phyloP scores from a whole-genome alignment of 495 filamentous ascomycete species.

The Durotheca rogersii region DNA sequence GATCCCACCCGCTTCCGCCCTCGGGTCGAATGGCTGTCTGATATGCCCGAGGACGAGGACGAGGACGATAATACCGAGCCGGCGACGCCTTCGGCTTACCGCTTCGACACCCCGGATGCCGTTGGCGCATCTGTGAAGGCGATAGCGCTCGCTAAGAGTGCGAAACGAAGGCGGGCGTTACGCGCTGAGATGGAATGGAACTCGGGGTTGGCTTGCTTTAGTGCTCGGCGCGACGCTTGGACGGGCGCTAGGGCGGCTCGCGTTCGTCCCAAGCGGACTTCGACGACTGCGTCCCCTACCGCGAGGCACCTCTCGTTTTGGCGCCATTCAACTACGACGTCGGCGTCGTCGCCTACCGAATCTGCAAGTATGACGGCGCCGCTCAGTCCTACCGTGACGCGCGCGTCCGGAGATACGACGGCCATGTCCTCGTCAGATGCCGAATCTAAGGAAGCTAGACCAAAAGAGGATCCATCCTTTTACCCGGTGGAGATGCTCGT shows the following conservation, averaged over 20 bases:
- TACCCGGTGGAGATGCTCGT: slow-evolving; percentile 53
- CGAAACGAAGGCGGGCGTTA: slow-evolving; percentile 59
- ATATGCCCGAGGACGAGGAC: slow-evolving; percentile 45
- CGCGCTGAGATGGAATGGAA: slow-evolving; percentile 85
- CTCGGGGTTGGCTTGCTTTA: slow-evolving; percentile 72
- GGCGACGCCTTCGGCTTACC: slow-evolving; percentile 50
- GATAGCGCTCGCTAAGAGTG: slow-evolving; percentile 48
- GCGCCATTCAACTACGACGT: slow-evolving; percentile 30
- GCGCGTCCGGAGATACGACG: slow-evolving; percentile 32
- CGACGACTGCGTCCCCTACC: slow-evolving; percentile 36
- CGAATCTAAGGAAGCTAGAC: slow-evolving; percentile 23
- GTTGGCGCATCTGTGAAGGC: slow-evolving; percentile 49
- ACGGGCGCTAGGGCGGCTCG: slow-evolving; percentile 65
- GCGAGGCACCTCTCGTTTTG: slow-evolving; percentile 36
- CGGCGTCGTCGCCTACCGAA: slow-evolving; percentile 29
- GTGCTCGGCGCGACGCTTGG: slow-evolving; percentile 79
- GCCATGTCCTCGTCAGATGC: slow-evolving; percentile 28
- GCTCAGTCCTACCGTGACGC: slow-evolving; percentile 31
- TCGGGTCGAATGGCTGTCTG: slow-evolving; percentile 50
- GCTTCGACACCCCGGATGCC: slow-evolving; percentile 64
- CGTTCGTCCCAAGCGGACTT: slow-evolving; percentile 40
- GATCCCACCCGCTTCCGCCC: slow-evolving; percentile 44
- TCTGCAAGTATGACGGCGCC: slow-evolving; percentile 20
- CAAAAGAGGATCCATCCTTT: slow-evolving; percentile 25
- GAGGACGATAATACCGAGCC: slow-evolving; percentile 20